phyloP scores from a whole-genome alignment of 148 eudicot genomes.

The Heliamphora exappendiculata region DNA sequence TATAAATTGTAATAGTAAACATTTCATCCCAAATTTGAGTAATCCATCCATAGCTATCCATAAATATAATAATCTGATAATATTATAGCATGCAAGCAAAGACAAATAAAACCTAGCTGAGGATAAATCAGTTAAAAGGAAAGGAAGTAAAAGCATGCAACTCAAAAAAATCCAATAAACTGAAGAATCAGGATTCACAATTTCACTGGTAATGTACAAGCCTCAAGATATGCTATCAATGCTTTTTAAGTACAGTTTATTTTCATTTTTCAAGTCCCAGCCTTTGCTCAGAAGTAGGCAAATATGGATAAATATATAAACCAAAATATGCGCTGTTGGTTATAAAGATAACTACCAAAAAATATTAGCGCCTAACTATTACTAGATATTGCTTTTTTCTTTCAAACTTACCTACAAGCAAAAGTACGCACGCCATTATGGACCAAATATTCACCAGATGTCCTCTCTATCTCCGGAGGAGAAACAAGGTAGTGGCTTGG shows the following conservation, averaged over 20 bases:
- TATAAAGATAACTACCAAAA: not conserved
- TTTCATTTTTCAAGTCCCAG: too few relatives aligned
- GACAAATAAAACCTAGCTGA: not conserved
- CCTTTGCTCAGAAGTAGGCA: not conserved
- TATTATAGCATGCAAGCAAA: too few relatives aligned
- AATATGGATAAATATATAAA: not conserved
- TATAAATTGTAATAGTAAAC: too few relatives aligned
- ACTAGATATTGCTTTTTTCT: not conserved
- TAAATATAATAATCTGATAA: too few relatives aligned
- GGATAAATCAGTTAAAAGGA: not conserved
- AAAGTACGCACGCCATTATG: conserved; percentile 77
- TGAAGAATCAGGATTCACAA: not conserved
- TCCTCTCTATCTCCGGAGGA: conserved; percentile 80
- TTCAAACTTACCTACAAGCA: conserved; percentile 74
- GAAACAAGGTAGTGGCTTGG: conserved; percentile 70
- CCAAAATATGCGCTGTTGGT: not conserved
- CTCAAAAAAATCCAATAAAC: not conserved
- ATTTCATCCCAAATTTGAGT: too few relatives aligned
- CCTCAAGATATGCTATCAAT: not conserved
- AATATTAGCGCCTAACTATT: not conserved
- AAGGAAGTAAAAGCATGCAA: not conserved
- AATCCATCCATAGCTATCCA: too few relatives aligned
- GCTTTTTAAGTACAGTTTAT: not conserved
- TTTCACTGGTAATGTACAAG: not conserved
- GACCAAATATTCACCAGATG: conserved; percentile 78